Base-by-base conservation (phyloP, 768 basidiomycete species). In the Leccinum subgranulosum region DNA sequence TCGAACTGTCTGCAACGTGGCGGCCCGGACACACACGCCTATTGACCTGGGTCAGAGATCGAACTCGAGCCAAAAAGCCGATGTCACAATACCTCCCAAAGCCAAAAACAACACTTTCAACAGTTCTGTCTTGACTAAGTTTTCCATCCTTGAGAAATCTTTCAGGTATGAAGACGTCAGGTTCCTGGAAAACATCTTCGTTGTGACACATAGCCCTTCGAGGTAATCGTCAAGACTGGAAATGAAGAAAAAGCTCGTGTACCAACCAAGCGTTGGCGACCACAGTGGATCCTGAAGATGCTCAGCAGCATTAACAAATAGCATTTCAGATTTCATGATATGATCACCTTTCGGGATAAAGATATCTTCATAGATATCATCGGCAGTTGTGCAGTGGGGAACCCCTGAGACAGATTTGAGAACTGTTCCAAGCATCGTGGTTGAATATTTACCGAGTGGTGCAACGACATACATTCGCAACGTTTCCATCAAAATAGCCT, bases 11-110 rank as follows among this genome's bases (percentile, higher is more conserved):
- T 1, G 73, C 73, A n/a, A 63, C 23, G 52, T 70, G 58, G 12
- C 64, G 62, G 8, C 76, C 75, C 17, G 74, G 70, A 52, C 74
- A 76, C 15, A 65, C 34, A 4, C 70, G 61, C 39, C 69, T 71
- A 50, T 28, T 10, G 11, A 54, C 8, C 46, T 45, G 34, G 10
- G 17, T 63, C 12, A 21, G 54, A 25, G 7, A 15, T 15, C 6
- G 23, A 3, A 5, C 21, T 12, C 3, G 6, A 27, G 1, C 7
- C 17, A 21, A 10, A n/a, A 39, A 33, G 10, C 6, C 17, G 14
- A 33, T 2, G 12, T 14, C 14, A 21, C 27, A 17, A 45, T 55
- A 66, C 69, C 66, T 67, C 19, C 69, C 68, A 45, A 70, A 71
- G 25, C 67, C 64, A 50, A 59, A 70, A 49, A 31, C 47, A n/a